phyloP scores from a whole-genome alignment of 1,139 yeast genomes.

The Pichia sp. region DNA sequence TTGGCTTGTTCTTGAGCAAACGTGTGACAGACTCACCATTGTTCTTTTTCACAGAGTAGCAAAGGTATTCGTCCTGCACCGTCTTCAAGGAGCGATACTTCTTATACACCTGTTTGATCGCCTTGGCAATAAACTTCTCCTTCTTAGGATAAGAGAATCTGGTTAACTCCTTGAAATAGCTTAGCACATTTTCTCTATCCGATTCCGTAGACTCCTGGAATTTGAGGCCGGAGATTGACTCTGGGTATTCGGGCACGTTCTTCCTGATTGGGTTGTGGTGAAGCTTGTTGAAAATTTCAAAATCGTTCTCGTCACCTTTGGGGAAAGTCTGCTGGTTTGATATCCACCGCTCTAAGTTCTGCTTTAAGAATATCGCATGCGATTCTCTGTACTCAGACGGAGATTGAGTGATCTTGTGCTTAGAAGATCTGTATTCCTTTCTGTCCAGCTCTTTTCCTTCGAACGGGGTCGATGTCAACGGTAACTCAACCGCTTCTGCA shows the following conservation, averaged over 20 bases:
- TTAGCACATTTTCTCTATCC: not conserved
- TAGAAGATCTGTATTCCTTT: not conserved
- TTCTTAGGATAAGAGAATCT: constrained; percentile 10
- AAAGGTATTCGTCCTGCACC: constrained; percentile 7
- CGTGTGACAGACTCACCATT: constrained; percentile 1
- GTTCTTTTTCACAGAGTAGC: constrained; percentile 6
- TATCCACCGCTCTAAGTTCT: constrained; percentile 8
- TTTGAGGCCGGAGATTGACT: not conserved
- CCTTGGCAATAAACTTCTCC: not conserved
- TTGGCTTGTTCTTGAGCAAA: not conserved
- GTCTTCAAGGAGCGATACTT: constrained; percentile 4
- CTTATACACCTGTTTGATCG: not conserved
- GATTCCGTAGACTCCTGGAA: constrained; percentile 3
- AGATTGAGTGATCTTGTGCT: not conserved
- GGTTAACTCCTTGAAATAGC: constrained; percentile 1
- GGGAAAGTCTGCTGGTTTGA: constrained; percentile 2
- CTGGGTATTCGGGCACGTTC: constrained; percentile 9
- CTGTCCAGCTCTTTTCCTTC: not conserved
- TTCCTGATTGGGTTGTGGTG: constrained; percentile 9
- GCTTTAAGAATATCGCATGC: not conserved
- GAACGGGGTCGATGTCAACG: not conserved
- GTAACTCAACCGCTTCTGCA: not conserved
- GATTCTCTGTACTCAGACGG: not conserved
- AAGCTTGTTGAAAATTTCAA: constrained; percentile 2
- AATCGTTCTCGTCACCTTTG: not conserved